These are phyloP conservation scores for Glycine tomentella DNA, from an alignment of 306 rosid species.

Conservation along the genomic window DNA sequence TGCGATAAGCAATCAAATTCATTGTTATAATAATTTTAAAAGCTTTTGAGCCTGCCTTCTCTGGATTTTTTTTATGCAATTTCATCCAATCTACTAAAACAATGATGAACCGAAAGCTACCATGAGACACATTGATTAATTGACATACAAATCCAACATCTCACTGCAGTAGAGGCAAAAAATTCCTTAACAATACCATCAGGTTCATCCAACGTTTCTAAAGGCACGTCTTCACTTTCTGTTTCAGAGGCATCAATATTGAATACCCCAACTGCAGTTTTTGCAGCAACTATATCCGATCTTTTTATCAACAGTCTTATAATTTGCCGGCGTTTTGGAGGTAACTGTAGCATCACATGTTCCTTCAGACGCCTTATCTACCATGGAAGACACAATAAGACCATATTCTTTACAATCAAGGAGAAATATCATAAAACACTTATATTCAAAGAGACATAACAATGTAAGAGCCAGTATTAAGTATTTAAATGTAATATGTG, in stretches of 20 bases:
- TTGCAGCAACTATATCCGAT: slow-evolving; percentile 84
- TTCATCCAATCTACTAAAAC: slow-evolving; percentile 35
- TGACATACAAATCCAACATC: slow-evolving; percentile 33
- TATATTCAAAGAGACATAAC: slow-evolving; percentile 4
- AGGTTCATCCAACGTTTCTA: slow-evolving; percentile 56
- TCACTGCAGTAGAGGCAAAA: slow-evolving; percentile 14
- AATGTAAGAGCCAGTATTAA: neutral
- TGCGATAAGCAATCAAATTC: slow-evolving; percentile 27
- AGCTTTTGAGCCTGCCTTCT: slow-evolving; percentile 23
- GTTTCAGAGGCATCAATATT: slow-evolving; percentile 48
- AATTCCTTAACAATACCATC: slow-evolving; percentile 61
- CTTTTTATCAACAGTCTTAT: slow-evolving; percentile 71
- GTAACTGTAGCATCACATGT: slow-evolving; percentile 85
- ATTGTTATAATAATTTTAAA: slow-evolving; percentile 18
- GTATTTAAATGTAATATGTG: slow-evolving; percentile 1
- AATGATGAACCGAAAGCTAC: slow-evolving; percentile 42
- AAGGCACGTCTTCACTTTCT: slow-evolving; percentile 50
- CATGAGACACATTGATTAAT: slow-evolving; percentile 15
- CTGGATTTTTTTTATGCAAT: slow-evolving; percentile 4
- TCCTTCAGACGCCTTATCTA: slow-evolving; percentile 97
- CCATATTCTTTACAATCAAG: slow-evolving; percentile 16
- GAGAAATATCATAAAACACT: slow-evolving; percentile 27
- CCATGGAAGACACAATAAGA: slow-evolving; percentile 43
- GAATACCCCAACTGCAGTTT: slow-evolving; percentile 63
- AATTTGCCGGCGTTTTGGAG: slow-evolving; percentile 93